These are phyloP conservation scores for Tricholoma bakamatsutake DNA, from an alignment of 768 basidiomycete genomes.

Conservation along the genomic window DNA sequence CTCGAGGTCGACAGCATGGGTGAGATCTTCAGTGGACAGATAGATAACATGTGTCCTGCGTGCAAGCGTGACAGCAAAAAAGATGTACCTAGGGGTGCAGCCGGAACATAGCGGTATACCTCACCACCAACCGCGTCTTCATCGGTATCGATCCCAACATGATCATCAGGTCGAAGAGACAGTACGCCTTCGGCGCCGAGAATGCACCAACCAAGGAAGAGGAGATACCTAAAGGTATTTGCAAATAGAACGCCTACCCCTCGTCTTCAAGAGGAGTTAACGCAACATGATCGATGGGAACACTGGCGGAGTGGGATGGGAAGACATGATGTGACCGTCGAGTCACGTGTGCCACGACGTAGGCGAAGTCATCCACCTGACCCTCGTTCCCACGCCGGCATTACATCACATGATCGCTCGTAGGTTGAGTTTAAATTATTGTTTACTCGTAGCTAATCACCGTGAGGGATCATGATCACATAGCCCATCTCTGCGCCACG, in stretches of 20 bases:
- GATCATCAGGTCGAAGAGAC: neutral
- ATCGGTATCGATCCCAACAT: conserved; percentile 1
- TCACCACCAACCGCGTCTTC: conserved; percentile 2
- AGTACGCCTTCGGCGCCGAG: conserved; percentile 5
- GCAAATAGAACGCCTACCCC: conserved; percentile 5
- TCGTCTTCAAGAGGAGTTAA: conserved; percentile 5
- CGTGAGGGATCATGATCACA: too few species aligned
- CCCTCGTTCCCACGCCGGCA: too few species aligned
- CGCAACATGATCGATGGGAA: conserved; percentile 5
- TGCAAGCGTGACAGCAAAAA: neutral
- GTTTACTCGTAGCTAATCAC: too few species aligned
- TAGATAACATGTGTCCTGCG: neutral
- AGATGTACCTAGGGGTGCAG: neutral
- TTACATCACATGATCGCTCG: too few species aligned
- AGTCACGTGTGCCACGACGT: too few species aligned
- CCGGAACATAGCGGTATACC: conserved; percentile 8
- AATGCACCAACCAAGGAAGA: conserved; percentile 5
- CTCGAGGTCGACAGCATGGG: neutral
- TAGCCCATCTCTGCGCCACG: too few species aligned
- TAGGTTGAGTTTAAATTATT: too few species aligned
- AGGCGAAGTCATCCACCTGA: too few species aligned
- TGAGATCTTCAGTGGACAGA: conserved; percentile 1
- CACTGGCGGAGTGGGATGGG: neutral
- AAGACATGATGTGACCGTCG: neutral
- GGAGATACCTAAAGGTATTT: conserved; percentile 13